Conservation (phyloP, 305 asterid species). For the Fraxinus platypoda region DNA sequence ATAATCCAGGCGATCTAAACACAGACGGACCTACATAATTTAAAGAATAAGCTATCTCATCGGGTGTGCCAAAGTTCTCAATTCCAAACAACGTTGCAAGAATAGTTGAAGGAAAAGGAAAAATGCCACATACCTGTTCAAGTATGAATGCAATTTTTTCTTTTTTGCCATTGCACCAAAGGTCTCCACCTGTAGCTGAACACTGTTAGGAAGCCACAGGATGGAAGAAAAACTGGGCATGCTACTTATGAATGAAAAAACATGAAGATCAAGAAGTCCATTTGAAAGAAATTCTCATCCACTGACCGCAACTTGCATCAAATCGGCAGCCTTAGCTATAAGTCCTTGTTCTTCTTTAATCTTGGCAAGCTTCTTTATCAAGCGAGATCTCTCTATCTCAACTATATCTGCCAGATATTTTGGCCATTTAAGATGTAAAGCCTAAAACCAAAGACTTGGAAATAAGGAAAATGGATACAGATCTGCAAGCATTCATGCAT, state of each 20-base stretch:
- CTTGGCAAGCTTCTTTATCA: constrained; percentile 55
- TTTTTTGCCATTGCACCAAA: constrained; percentile 97
- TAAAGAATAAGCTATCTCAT: constrained; percentile 4
- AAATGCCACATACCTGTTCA: constrained; percentile 59
- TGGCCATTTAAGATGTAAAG: not conserved
- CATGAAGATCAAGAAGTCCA: not conserved
- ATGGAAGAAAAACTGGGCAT: not conserved
- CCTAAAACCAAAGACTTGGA: constrained; percentile 3
- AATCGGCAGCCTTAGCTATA: constrained; percentile 53
- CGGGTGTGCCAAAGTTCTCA: constrained; percentile 19
- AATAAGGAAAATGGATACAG: not conserved
- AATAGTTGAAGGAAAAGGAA: not conserved
- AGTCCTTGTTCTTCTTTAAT: constrained; percentile 51
- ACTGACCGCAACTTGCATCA: constrained; percentile 84
- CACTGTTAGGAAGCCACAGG: not conserved
- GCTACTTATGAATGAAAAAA: too few species aligned
- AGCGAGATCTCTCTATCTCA: constrained; percentile 57
- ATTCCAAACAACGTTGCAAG: constrained; percentile 3
- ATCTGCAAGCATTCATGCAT: not conserved
- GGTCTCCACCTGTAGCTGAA: constrained; percentile 70
- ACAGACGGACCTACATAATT: constrained; percentile 37
- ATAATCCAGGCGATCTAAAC: too few species aligned
- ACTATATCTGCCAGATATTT: constrained; percentile 39
- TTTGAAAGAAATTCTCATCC: not conserved
- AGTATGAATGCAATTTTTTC: constrained; percentile 93